phyloP scores from a whole-genome alignment of 805 yeast species.

The Teunomyces atbi region DNA sequence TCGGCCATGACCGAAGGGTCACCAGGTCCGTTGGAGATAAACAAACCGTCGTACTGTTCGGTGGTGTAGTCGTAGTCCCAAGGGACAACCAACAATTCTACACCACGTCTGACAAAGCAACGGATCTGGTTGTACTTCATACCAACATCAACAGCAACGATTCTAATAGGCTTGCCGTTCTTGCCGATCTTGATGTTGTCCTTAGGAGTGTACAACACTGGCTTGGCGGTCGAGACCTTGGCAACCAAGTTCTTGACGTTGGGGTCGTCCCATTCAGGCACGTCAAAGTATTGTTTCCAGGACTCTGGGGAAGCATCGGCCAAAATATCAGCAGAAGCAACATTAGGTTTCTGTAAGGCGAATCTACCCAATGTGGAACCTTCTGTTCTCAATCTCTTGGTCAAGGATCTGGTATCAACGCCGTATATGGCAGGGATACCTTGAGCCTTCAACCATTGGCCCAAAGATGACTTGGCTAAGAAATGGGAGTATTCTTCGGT shows the following conservation, averaged over 20 bases:
- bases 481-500: slow-evolving; percentile 94
- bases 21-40: slow-evolving; percentile 98
- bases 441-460: slow-evolving; percentile 89
- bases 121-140: slow-evolving; percentile 97
- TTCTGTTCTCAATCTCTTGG: slow-evolving; percentile 86
- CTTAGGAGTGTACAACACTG: slow-evolving; percentile 74
- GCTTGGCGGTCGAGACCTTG: slow-evolving; percentile 76
- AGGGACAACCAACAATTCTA: slow-evolving; percentile 92
- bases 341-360: slow-evolving; percentile 51
- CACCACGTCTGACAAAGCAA: slow-evolving; percentile 94
- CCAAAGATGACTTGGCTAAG: slow-evolving; percentile 88
- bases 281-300: slow-evolving; percentile 64
- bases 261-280: slow-evolving; percentile 93
- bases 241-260: slow-evolving; percentile 90
- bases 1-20: slow-evolving; percentile 86
- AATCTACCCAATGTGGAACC: slow-evolving; percentile 95
- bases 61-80: slow-evolving; percentile 84
- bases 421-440: slow-evolving; percentile 96
- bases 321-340: slow-evolving; percentile 31
- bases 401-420: slow-evolving; percentile 93
- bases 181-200: slow-evolving; percentile 50
- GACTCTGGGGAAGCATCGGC: slow-evolving; percentile 24
- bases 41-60: slow-evolving; percentile 91
- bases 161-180: slow-evolving; percentile 76
- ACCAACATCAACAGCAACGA: slow-evolving; percentile 94